Evolutionary conservation across 768 basidiomycete species (phyloP).

Genomic region (Boletus patriciae): DNA sequence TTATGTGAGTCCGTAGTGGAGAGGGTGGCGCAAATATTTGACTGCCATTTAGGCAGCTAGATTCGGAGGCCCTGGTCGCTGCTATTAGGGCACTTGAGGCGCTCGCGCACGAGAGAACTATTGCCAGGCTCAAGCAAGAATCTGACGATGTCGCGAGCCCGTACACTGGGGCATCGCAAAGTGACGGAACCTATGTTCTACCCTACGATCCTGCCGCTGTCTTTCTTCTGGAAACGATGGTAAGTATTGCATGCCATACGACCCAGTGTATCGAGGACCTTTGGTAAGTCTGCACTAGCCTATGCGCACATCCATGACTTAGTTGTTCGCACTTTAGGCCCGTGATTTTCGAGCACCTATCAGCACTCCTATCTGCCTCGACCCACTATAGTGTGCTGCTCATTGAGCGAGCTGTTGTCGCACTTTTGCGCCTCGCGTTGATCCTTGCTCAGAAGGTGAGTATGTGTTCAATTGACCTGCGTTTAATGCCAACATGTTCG

Average conservation of each 20-base stretch:
- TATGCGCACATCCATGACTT: background rate
- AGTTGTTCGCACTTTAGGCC: conserved; percentile 60
- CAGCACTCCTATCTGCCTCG: conserved; percentile 72
- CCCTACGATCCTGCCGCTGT: conserved; percentile 96
- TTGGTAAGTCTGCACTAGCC: conserved; percentile 55
- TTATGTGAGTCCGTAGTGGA: conserved; percentile 62
- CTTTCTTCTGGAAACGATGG: conserved; percentile 93
- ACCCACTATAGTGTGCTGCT: conserved; percentile 85
- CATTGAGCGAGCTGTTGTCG: conserved; percentile 92
- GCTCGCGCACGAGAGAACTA: conserved; percentile 86
- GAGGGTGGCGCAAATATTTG: background rate
- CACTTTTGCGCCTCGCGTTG: conserved; percentile 78
- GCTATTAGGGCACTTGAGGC: conserved; percentile 86
- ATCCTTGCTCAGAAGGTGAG: conserved; percentile 78
- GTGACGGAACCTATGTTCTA: conserved; percentile 53
- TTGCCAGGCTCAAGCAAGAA: conserved; percentile 72
- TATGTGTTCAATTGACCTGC: background rate
- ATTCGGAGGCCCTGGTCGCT: conserved; percentile 76
- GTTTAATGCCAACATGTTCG: background rate
- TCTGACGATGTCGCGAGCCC: conserved; percentile 54
- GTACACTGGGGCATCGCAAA: conserved; percentile 32
- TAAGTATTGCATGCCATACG: conserved; percentile 79
- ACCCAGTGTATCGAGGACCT: conserved; percentile 81
- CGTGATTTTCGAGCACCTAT: conserved; percentile 90
- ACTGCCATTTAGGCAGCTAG: conserved; percentile 60